A percentile compares a stretch with the other conserved stretches of the same genome.
Conservation (phyloP, 164 flowering plant genomes). For the Cinnamomum chago region DNA sequence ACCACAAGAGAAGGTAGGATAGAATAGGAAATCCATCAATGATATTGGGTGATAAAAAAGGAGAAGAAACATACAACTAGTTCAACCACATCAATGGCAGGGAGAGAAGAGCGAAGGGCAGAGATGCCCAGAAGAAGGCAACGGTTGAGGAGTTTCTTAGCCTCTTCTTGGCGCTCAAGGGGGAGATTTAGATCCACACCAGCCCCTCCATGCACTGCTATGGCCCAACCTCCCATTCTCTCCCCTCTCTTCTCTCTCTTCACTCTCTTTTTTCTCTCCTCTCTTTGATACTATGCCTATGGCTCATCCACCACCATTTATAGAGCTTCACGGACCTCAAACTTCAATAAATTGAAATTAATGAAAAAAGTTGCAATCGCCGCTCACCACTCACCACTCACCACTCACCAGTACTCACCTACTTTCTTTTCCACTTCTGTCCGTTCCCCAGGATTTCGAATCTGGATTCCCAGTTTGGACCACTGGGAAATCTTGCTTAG, state of each 20-base stretch:
- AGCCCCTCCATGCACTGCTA: constrained; percentile 97
- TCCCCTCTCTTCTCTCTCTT: constrained; percentile 13
- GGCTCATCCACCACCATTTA: not conserved
- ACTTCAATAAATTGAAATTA: not conserved
- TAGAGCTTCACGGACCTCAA: not conserved
- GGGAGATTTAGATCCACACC: constrained; percentile 95
- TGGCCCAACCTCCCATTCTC: constrained; percentile 86
- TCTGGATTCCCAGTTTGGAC: too few species aligned
- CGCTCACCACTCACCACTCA: not conserved
- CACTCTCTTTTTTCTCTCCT: not conserved
- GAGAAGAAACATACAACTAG: constrained; percentile 55
- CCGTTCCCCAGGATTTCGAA: too few species aligned
- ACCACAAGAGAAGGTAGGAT: too few species aligned
- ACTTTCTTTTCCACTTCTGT: too few species aligned
- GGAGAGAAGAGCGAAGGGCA: constrained; percentile 60
- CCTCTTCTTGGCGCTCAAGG: constrained; percentile 61
- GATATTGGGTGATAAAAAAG: not conserved
- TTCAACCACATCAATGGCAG: constrained; percentile 93
- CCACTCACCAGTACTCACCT: not conserved
- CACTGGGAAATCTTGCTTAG: too few species aligned
- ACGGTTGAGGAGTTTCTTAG: constrained; percentile 70
- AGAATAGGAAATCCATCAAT: not conserved
- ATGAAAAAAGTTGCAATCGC: too few species aligned
- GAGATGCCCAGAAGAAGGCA: constrained; percentile 81
- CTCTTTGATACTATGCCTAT: not conserved